Evolutionary conservation across 192 early-diverging fungal species (phyloP).

Genomic region (Fimicolochytrium jonesii): DNA sequence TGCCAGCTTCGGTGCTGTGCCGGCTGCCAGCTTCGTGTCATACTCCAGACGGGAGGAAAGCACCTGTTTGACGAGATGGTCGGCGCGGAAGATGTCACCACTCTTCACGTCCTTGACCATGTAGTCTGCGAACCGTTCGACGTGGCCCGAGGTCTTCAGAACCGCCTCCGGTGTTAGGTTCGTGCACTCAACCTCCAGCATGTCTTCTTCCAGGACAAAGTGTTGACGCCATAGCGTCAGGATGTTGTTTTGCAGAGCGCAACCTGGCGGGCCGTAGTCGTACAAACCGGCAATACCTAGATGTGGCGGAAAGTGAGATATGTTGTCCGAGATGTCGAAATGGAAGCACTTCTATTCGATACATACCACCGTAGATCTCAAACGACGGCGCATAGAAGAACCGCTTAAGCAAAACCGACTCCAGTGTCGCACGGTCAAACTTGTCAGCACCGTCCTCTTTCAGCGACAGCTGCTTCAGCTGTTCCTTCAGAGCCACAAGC

Average conservation of each 20-base stretch:
- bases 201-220: conserved; percentile 99
- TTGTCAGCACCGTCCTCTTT: conserved; percentile 16
- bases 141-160: conserved; percentile 96
- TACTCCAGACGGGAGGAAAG: conserved; percentile 86
- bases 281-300: conserved; percentile 92
- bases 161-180: conserved; percentile 97
- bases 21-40: conserved; percentile 49
- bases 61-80: conserved; percentile 94
- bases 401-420: conserved; percentile 77
- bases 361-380: conserved; percentile 85
- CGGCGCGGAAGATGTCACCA: conserved; percentile 94
- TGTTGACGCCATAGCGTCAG: conserved; percentile 94
- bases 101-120: conserved; percentile 93
- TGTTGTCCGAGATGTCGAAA: background rate
- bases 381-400: conserved; percentile 98
- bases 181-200: conserved; percentile 98
- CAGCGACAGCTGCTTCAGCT: conserved; percentile 26
- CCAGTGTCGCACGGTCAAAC: conserved; percentile 64
- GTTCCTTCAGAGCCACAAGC: conserved; percentile 38
- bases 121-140: conserved; percentile 97
- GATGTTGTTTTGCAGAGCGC: conserved; percentile 85
- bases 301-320: background rate
- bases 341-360: background rate
- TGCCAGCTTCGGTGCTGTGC: conserved; percentile 22
- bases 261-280: conserved; percentile 95